These are phyloP conservation scores for Leccinum uliginosum DNA, from an alignment of 768 basidiomycete species.

Conservation along the genomic window DNA sequence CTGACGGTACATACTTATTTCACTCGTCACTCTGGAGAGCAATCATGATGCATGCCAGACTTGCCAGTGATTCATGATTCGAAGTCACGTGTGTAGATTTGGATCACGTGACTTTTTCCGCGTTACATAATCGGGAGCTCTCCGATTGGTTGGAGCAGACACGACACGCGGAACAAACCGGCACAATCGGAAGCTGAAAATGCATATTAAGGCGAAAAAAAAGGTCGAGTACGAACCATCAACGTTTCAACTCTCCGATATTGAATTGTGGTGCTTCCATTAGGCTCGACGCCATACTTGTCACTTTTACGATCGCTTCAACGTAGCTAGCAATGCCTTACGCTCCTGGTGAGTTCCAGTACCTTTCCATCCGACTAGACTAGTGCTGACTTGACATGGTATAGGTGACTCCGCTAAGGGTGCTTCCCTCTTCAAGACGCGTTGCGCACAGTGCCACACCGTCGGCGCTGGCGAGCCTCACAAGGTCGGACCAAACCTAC, in stretches of 20 bases:
- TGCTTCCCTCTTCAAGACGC: slow-evolving; percentile 94
- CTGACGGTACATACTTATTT: background rate
- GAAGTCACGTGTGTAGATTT: no score
- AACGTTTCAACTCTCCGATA: background rate
- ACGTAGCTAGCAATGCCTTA: slow-evolving; percentile 36
- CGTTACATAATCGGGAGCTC: background rate
- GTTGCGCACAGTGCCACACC: slow-evolving; percentile 94
- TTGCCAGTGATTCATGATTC: no score
- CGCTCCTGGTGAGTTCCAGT: slow-evolving; percentile 34
- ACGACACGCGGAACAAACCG: slow-evolving; percentile 25
- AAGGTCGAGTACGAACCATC: slow-evolving; percentile 1
- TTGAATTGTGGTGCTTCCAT: no score
- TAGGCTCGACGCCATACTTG: slow-evolving; percentile 5
- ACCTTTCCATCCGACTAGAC: background rate
- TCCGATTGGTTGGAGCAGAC: slow-evolving; percentile 22
- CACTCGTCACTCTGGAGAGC: no score
- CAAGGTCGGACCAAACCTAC: slow-evolving; percentile 94
- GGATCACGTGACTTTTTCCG: background rate
- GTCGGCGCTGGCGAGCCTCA: slow-evolving; percentile 69
- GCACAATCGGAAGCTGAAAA: slow-evolving; percentile 24
- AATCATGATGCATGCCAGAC: no score
- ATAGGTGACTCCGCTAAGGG: slow-evolving; percentile 86
- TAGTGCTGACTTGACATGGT: background rate
- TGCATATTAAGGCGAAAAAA: slow-evolving; percentile 15
- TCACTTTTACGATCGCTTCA: background rate